phyloP scores from a whole-genome alignment of 208 protist genomes.

The Leishmania major region DNA sequence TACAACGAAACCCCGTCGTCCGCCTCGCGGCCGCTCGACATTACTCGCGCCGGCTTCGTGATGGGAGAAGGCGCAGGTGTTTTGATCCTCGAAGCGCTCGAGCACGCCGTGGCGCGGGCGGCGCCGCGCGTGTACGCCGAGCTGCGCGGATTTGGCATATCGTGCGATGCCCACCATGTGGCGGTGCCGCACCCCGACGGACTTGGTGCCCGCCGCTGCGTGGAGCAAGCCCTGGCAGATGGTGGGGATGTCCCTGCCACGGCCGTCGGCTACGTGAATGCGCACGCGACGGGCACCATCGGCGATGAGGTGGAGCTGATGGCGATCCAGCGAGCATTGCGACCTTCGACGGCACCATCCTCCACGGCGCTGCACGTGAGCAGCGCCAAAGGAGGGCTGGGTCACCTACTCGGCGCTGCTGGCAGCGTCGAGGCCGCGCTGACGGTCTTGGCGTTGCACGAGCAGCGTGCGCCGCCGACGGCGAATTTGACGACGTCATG shows the following conservation, averaged over 20 bases:
- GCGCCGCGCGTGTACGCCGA: conserved; percentile 89
- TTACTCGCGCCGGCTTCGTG: conserved; percentile 93
- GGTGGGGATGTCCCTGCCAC: conserved; percentile 43
- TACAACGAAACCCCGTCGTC: conserved; percentile 88
- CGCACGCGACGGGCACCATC: conserved; percentile 97
- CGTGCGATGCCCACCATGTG: conserved; percentile 95
- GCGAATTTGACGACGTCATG: conserved; percentile 86
- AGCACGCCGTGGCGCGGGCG: conserved; percentile 83
- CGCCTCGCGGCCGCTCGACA: conserved; percentile 96
- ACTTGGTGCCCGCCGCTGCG: conserved; percentile 80
- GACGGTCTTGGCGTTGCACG: conserved; percentile 75
- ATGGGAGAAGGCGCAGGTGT: conserved; percentile 97
- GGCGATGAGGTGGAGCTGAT: conserved; percentile 94
- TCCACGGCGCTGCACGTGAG: conserved; percentile 58
- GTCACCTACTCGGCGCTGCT: conserved; percentile 97
- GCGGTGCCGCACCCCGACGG: conserved; percentile 93
- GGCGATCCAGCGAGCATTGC: conserved; percentile 42
- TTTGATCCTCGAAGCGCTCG: conserved; percentile 93
- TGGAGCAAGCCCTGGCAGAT: conserved; percentile 82
- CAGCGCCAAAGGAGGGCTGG: conserved; percentile 94
- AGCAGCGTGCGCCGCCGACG: conserved; percentile 88
- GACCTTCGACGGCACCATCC: background rate
- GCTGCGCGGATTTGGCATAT: conserved; percentile 86
- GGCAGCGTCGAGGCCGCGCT: conserved; percentile 95
- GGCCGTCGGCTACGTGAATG: conserved; percentile 95